Evolutionary conservation across 345 rosid species (phyloP).

Genomic region (Hevea brasiliensis): DNA sequence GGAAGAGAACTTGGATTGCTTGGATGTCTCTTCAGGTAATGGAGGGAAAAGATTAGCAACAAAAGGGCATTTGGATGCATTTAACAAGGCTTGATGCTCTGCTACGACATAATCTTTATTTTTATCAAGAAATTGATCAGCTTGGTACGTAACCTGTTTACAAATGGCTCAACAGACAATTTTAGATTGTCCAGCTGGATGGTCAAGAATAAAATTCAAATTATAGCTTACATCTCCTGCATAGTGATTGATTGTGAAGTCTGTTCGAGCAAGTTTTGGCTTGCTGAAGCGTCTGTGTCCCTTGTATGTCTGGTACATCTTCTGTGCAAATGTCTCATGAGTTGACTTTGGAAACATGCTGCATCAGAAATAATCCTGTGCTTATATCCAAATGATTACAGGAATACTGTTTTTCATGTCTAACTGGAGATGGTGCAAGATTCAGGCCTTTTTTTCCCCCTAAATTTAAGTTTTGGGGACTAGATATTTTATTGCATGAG

Average conservation of each 20-base stretch:
- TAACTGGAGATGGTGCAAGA: not conserved
- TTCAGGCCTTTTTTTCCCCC: no score
- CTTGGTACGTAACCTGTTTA: conserved; percentile 60
- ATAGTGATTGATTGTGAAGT: conserved; percentile 72
- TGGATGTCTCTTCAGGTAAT: conserved; percentile 65
- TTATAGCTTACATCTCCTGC: conserved; percentile 66
- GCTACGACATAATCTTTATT: conserved; percentile 79
- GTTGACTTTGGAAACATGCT: conserved; percentile 88
- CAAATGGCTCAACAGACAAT: conserved; percentile 18
- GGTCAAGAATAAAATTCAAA: not conserved
- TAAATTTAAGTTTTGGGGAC: not conserved
- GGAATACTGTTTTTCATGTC: not conserved
- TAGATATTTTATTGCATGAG: not conserved
- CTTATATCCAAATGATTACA: conserved; percentile 5
- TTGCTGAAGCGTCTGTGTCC: conserved; percentile 72
- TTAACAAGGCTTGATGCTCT: conserved; percentile 70
- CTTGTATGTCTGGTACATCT: conserved; percentile 74
- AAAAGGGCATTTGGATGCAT: conserved; percentile 61
- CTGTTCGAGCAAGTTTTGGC: conserved; percentile 69
- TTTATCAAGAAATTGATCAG: conserved; percentile 73
- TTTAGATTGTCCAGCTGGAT: conserved; percentile 10
- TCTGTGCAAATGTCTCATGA: conserved; percentile 77
- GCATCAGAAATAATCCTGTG: conserved; percentile 22
- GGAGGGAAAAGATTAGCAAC: conserved; percentile 75
- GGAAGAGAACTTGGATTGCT: conserved; percentile 76